phyloP scores from a whole-genome alignment of 257 asterid genomes.

The Cordia subcordata region DNA sequence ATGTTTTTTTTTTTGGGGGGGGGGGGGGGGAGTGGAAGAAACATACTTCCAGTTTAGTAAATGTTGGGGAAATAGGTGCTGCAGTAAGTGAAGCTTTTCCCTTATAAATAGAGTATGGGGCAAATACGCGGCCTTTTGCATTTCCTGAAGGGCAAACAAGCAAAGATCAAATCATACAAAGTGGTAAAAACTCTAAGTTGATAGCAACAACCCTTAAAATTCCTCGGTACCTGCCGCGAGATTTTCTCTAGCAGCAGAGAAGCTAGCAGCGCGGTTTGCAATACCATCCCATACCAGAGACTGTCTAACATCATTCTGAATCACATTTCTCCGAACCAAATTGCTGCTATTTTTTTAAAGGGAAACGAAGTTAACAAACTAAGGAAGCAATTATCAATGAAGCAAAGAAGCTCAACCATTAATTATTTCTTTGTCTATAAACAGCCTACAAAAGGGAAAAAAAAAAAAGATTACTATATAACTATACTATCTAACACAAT shows the following conservation, averaged over 20 bases:
- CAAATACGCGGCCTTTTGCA: constrained; percentile 40
- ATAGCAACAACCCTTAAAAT: neutral
- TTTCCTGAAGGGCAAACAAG: constrained; percentile 15
- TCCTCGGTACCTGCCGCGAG: constrained; percentile 35
- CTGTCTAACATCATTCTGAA: constrained; percentile 10
- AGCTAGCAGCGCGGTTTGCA: constrained; percentile 25
- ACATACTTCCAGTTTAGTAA: constrained; percentile 56
- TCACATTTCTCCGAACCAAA: constrained; percentile 2
- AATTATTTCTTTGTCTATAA: too few relatives aligned
- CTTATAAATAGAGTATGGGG: constrained; percentile 75
- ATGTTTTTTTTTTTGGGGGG: too few relatives aligned
- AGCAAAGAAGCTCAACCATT: too few relatives aligned
- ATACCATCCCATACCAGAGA: constrained; percentile 10
- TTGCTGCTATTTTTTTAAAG: constrained; percentile 8
- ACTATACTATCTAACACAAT: too few relatives aligned
- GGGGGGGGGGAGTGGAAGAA: too few relatives aligned
- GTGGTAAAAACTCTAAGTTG: neutral
- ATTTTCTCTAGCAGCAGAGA: constrained; percentile 26
- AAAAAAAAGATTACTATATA: too few relatives aligned
- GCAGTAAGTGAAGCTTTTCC: constrained; percentile 90
- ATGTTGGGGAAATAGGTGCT: constrained; percentile 59
- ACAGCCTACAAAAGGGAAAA: too few relatives aligned
- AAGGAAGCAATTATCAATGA: neutral
- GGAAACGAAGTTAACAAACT: neutral
- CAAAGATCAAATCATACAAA: neutral